Percentiles rank a stretch among this genome's conserved stretches.
Evolutionary conservation across 2,329 filamentous ascomycete species (phyloP).

Genomic region (Fusarium miscanthi): DNA sequence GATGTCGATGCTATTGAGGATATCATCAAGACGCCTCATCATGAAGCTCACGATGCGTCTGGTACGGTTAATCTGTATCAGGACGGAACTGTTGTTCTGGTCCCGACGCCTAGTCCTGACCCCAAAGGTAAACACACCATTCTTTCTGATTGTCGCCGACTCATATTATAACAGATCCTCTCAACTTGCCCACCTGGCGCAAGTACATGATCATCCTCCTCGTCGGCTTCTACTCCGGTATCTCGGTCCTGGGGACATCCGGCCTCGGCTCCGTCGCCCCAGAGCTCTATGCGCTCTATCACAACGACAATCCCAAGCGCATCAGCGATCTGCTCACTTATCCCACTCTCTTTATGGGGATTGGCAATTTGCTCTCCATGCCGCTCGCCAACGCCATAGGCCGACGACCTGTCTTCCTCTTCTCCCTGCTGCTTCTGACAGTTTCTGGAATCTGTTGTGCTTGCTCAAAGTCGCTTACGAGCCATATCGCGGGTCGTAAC

Average conservation of each 20-base stretch:
- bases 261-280: conserved; percentile 3
- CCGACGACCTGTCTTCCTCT: conserved; percentile 2
- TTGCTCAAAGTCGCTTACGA: conserved; percentile 3
- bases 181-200: conserved; percentile 2
- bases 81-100: conserved; percentile 4
- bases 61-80: conserved; percentile 13
- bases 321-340: conserved; percentile 3
- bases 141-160: rapidly evolving
- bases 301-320: conserved; percentile 1
- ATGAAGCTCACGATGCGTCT: background rate
- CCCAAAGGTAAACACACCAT: background rate
- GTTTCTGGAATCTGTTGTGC: conserved; percentile 11
- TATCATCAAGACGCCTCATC: background rate
- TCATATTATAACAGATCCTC: background rate
- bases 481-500: background rate
- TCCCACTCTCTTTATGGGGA: conserved; percentile 13
- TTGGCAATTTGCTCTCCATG: conserved; percentile 4
- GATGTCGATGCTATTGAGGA: conserved; percentile 7
- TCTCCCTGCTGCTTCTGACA: background rate
- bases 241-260: conserved; percentile 12
- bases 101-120: conserved; percentile 7
- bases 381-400: background rate
- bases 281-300: background rate
- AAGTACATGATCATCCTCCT: conserved; percentile 17
- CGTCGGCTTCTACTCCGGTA: conserved; percentile 15